Evolutionary conservation across 805 yeast species (phyloP), one percentile per base, ranked within the genome.

Genomic region (Candida yuanshanica): DNA sequence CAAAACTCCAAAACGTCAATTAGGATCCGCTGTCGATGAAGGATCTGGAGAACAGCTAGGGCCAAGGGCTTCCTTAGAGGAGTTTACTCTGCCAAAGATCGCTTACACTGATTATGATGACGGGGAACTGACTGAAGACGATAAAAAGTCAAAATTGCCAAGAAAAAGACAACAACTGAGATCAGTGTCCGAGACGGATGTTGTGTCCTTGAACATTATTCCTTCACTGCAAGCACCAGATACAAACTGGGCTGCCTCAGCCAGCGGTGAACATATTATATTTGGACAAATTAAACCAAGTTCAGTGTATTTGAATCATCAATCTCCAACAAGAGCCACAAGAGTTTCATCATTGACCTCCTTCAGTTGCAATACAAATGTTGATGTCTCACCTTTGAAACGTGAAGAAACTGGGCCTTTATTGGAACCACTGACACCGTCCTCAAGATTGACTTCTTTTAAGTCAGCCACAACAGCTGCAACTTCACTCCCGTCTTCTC

Each of bases 381-480:
- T 80, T 47, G 86, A 81, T 52, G 58, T 81, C 17, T 76, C 81
- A 20, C 87, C 87, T 8, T 54, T 77, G 35, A 68, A 76, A 46
- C 64, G 73, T 6, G 68, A 69, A 42, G 82, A 77, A 43, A 74
- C 83, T 4, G 86, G 85, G 2, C 85, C 86, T 6, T 60, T 80
- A 33, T 62, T 80, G 37, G 84, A 79, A 57, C 85, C 87, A 12
- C 59, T 77, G 37, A 77, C 84, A 5, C 85, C 84, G 13, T 74
- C 68, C 5, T 51, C 59, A n/a, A 46, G 52, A 35, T 22, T 46
- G 8, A 51, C 49, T 7, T 45, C 56, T 9, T 51, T 38, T 35
- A 36, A 33, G 21, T 29, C 25, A 35, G 20, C 39, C 37, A 18
- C 31, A 24, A 13, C 31, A 9, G 43, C 24, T 11, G 34, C 22